phyloP scores from a whole-genome alignment of 345 rosid genomes.

The Combretum micranthum region DNA sequence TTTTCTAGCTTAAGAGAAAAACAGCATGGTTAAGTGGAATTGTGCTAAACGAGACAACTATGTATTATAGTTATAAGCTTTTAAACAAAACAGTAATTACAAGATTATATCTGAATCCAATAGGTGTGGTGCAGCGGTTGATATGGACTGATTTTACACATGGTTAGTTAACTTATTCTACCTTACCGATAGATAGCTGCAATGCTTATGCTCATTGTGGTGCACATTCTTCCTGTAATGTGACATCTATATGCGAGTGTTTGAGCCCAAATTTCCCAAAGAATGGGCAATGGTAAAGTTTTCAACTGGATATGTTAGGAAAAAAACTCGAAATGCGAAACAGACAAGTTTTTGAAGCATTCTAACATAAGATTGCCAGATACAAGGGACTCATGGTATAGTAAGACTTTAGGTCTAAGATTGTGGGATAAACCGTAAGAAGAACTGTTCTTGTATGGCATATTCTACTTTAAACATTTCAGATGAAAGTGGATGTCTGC shows the following conservation, averaged over 20 bases:
- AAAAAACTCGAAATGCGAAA: slow-evolving; percentile 21
- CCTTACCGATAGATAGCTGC: slow-evolving; percentile 32
- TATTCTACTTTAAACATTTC: slow-evolving; percentile 30
- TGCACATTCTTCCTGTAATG: slow-evolving; percentile 29
- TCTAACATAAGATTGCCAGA: slow-evolving; percentile 40
- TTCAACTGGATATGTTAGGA: slow-evolving; percentile 40
- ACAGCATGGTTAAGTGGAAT: background rate
- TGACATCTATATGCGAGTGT: slow-evolving; percentile 31
- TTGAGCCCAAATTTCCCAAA: slow-evolving; percentile 24
- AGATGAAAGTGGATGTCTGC: slow-evolving; percentile 23
- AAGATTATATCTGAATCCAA: slow-evolving; percentile 18
- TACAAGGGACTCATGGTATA: slow-evolving; percentile 20
- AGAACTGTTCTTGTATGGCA: slow-evolving; percentile 52
- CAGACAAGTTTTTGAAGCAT: slow-evolving; percentile 28
- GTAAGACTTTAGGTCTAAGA: slow-evolving; percentile 21
- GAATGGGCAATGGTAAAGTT: slow-evolving; percentile 32
- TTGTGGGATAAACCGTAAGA: slow-evolving; percentile 25
- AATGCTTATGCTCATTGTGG: slow-evolving; percentile 38
- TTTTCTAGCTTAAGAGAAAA: too few relatives aligned
- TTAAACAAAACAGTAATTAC: slow-evolving; percentile 16
- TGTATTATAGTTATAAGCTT: slow-evolving; percentile 25
- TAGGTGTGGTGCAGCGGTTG: slow-evolving; percentile 27
- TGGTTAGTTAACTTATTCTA: slow-evolving; percentile 23
- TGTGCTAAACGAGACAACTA: slow-evolving; percentile 19
- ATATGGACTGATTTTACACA: slow-evolving; percentile 27